Evolutionary conservation across 345 rosid species (phyloP), one percentile per base, ranked within the genome.

Genomic region (Salix caprea): DNA sequence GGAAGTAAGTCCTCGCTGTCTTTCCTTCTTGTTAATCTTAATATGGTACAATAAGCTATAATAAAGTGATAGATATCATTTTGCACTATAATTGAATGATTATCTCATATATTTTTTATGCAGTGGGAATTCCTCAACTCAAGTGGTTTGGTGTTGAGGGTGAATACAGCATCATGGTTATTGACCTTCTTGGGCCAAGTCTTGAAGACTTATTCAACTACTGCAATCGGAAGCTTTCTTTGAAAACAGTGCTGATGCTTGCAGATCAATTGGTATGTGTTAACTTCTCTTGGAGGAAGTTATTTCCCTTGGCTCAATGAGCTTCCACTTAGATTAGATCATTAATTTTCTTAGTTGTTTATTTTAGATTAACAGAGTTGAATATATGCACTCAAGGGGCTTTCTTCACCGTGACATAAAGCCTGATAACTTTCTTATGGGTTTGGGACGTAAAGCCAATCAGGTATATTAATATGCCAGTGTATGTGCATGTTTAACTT

Each of bases 371-470:
- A 78, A 78, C 24, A 67, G 81, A 60, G 13, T 78, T 2, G 81
- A 78, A 64, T 78, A 78, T 60, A 78, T 78, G 81, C 81, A 78
- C 40, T 78, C 81, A 21, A 78, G 77, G 64, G 81, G 77, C 46
- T 73, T 78, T 78, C 81, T 78, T 69, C 81, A 78, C 30, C 81
- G 81, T 42, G 81, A 78, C 64, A 78, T 78, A 78, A 78, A 78
- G 74, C 81, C 81, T 60, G 81, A 78, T 54, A 78, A 78, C 64
- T 78, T 78, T 60, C 64, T 78, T 4, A 78, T 78, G 81, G 81
- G 81, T 28, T 78, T 78, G 50, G 81, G 77, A 19, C 81, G 81
- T 64, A 78, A 68, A 73, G 81, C 81, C 70, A 78, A 78, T 73
- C 81, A 73, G 81, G 81, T 74, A 18, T 13, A 3, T 46, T 14